Evolutionary conservation across 2,329 filamentous ascomycete species (phyloP).

Genomic region (Hysterium pulicare): DNA sequence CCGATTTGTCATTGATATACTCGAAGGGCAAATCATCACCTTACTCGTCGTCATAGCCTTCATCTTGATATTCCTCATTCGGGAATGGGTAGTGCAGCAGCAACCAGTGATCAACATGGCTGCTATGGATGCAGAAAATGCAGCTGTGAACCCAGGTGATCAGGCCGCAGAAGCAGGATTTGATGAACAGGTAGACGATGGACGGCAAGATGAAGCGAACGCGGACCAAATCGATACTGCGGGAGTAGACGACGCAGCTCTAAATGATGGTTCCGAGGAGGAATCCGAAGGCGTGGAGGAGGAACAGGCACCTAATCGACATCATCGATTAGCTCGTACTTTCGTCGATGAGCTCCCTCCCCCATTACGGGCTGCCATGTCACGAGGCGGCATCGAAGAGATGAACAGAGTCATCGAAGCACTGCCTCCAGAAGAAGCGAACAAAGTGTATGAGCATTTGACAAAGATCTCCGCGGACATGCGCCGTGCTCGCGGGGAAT

Average conservation of each 20-base stretch:
- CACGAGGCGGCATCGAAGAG: no score
- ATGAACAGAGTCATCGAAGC: no score
- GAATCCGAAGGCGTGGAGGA: neutral
- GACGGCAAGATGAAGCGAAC: neutral
- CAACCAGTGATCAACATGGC: slow-evolving; percentile 87
- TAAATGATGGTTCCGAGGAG: neutral
- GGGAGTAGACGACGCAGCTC: neutral
- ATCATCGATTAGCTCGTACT: no score
- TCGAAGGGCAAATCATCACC: slow-evolving; percentile 94
- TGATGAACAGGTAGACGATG: slow-evolving; percentile 2
- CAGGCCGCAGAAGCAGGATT: slow-evolving; percentile 23
- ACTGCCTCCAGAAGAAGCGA: slow-evolving; percentile 13
- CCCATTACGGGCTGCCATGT: no score
- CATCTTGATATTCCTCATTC: slow-evolving; percentile 92
- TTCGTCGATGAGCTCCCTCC: no score
- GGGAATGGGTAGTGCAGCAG: slow-evolving; percentile 98
- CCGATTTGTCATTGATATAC: slow-evolving; percentile 71
- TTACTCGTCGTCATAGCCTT: slow-evolving; percentile 88
- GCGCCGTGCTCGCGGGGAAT: neutral
- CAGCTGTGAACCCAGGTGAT: slow-evolving; percentile 15
- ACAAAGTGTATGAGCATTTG: slow-evolving; percentile 8
- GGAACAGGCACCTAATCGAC: no score
- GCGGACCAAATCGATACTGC: neutral
- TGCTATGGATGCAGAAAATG: slow-evolving; percentile 31
- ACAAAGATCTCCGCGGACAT: slow-evolving; percentile 5